Conservation (phyloP, 495 filamentous ascomycete genomes). For the Delitschia confertaspora region DNA sequence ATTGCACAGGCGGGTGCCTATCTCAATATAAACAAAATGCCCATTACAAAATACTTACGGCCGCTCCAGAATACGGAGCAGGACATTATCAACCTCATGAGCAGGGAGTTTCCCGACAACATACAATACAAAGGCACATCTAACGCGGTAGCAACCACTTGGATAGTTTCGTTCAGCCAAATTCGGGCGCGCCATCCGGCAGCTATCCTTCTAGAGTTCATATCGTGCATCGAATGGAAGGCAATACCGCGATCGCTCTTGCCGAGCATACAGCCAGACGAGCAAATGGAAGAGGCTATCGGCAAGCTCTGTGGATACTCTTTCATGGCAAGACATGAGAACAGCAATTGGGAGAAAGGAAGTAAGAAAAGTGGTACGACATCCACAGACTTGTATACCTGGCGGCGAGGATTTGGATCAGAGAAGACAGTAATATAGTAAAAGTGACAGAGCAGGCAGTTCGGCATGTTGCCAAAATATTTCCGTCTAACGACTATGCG, state of each 20-base stretch:
- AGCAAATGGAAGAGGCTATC: constrained; percentile 10
- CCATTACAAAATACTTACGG: constrained; percentile 13
- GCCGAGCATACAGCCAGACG: constrained; percentile 5
- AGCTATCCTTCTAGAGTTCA: constrained; percentile 19
- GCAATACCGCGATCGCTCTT: constrained; percentile 25
- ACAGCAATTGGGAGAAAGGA: too few relatives aligned
- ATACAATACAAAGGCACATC: constrained; percentile 2
- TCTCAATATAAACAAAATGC: constrained; percentile 17
- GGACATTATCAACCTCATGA: constrained; percentile 13
- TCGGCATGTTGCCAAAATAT: constrained; percentile 6
- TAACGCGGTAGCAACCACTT: constrained; percentile 22
- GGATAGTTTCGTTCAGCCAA: constrained; percentile 16
- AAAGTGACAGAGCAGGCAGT: constrained; percentile 8
- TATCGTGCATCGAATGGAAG: constrained; percentile 28
- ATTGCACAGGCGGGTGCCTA: constrained; percentile 27
- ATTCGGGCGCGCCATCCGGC: constrained; percentile 10
- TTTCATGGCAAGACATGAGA: constrained; percentile 18
- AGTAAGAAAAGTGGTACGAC: constrained; percentile 5
- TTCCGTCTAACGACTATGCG: constrained; percentile 13
- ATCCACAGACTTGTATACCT: constrained; percentile 25
- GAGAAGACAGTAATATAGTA: background rate
- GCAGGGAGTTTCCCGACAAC: constrained; percentile 16
- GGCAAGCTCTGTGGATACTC: constrained; percentile 20
- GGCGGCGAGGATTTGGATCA: constrained; percentile 32
- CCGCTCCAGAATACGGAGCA: constrained; percentile 14